Conservation (phyloP, 352 stramenopile species). For the Albugo laibachii region DNA sequence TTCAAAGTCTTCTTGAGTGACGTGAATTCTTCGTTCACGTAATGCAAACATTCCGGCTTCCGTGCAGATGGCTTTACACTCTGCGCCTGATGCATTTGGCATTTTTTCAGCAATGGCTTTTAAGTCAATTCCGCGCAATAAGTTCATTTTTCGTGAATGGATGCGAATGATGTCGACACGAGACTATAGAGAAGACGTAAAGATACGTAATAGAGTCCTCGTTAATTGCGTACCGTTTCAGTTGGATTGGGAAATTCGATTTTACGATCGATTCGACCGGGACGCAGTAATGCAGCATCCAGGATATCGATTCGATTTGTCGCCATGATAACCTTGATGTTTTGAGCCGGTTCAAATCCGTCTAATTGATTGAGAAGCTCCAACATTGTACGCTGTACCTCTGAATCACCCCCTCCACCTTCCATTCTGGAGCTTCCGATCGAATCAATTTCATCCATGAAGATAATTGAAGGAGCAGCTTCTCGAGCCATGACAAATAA, state of each 20-base stretch:
- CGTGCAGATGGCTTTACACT: slow-evolving; percentile 99
- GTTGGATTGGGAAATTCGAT: slow-evolving; percentile 99
- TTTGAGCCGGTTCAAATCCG: slow-evolving; percentile 91
- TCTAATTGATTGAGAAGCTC: slow-evolving; percentile 98
- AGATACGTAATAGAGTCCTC: slow-evolving; percentile 4
- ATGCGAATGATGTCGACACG: slow-evolving; percentile 97
- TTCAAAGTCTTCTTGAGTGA: slow-evolving; percentile 99
- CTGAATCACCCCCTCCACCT: slow-evolving; percentile 88
- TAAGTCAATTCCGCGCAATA: slow-evolving; percentile 97
- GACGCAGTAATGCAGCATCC: slow-evolving; percentile 90
- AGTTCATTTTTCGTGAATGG: slow-evolving; percentile 98
- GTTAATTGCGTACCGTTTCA: slow-evolving; percentile 45
- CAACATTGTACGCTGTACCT: slow-evolving; percentile 99
- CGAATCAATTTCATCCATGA: slow-evolving; percentile 99
- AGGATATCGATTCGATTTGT: slow-evolving; percentile 99
- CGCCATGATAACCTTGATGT: slow-evolving; percentile 99
- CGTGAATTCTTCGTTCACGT: slow-evolving; percentile 96
- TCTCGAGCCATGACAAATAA: slow-evolving; percentile 97
- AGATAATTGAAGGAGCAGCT: slow-evolving; percentile 98
- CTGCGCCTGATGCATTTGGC: slow-evolving; percentile 90
- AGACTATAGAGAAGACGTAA: slow-evolving; percentile 31
- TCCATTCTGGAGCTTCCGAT: slow-evolving; percentile 91
- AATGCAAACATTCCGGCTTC: slow-evolving; percentile 99
- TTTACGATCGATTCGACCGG: slow-evolving; percentile 97
- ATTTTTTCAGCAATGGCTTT: slow-evolving; percentile 97